Base-by-base conservation (phyloP, 495 filamentous ascomycete genomes). In the Ascodesmis nigricans region DNA sequence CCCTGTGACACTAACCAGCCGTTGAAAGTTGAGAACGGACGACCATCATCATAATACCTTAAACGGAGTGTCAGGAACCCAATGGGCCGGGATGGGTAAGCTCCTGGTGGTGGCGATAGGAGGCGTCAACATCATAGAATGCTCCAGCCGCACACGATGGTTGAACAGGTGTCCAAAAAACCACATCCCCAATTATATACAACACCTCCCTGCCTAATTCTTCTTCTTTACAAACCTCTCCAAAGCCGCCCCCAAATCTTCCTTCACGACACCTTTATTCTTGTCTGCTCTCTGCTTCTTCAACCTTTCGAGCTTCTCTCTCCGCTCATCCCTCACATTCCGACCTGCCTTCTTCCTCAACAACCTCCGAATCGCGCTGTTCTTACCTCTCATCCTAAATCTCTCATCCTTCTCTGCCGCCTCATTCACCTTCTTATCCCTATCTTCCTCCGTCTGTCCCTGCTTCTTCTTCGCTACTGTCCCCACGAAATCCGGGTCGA, bases 321-420 rank as follows among this genome's bases (percentile, higher is more conserved):
- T 63, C 55, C 67, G 72, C 61, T 90, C 82, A 59, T 95, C 90
- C 53, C 95, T 76, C 39, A 97, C 68, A 51, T 97, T 97, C 58
- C 69, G 72, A 38, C 69, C 66, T 16, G 75, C 69, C 60, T 79
- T 83, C 72, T 93, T 97, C 49, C 84, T 61, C 41, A 93, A 53
- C 47, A 81, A 78, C 53, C 78, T 80, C 49, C 78, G 69, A 40
- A 95, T 56, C 43, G 73, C 74, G 43, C 75, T 78, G 56, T 90
- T 97, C 65, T 80, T 84, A n/a, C 87, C 87, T 33, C 83, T 62
- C 7, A 78, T 80, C 24, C 74, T 59, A 11, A 58, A 57, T 46
- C 87, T 78, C 38, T 69, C 67, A 5, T 71, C 67, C 47, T 69
- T 30, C 36, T 44, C 17, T 13, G 17, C 13, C 14, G 21, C 43